These are phyloP conservation scores for Ophiocordyceps camponoti-leonardi DNA, from an alignment of 2,329 filamentous ascomycete species.

Conservation along the genomic window DNA sequence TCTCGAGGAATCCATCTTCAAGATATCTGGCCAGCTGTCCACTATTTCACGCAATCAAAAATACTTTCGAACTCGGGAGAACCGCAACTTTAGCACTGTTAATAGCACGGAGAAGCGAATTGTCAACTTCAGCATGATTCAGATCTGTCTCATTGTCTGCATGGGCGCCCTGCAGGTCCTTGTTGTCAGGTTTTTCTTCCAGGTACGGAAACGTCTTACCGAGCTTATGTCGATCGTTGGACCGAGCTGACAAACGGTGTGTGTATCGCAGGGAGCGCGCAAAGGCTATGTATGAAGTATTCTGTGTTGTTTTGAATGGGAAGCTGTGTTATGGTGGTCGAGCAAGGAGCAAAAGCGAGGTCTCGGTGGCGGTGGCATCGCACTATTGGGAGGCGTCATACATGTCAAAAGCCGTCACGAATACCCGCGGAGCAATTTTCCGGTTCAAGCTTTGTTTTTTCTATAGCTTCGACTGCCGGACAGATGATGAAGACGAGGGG, in stretches of 20 bases:
- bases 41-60: constrained; percentile 96
- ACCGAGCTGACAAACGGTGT: neutral
- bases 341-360: neutral
- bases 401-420: neutral
- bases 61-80: constrained; percentile 97
- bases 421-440: neutral
- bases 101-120: constrained; percentile 90
- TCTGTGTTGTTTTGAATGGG: neutral
- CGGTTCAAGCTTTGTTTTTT: too few species aligned
- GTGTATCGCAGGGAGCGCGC: constrained; percentile 35
- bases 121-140: constrained; percentile 92
- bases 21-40: constrained; percentile 80
- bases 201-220: constrained; percentile 38
- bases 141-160: constrained; percentile 75
- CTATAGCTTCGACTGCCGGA: neutral
- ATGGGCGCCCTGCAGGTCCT: constrained; percentile 97
- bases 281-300: constrained; percentile 48
- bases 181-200: constrained; percentile 97
- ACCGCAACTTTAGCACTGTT: constrained; percentile 96
- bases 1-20: constrained; percentile 88
- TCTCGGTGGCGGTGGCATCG: neutral
- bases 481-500: neutral
- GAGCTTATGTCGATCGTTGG: too few species aligned
- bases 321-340: neutral
- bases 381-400: neutral